Percentiles rank a stretch among this genome's conserved stretches.
phyloP scores from a whole-genome alignment of 768 basidiomycete species.

The Tricholomella constricta region DNA sequence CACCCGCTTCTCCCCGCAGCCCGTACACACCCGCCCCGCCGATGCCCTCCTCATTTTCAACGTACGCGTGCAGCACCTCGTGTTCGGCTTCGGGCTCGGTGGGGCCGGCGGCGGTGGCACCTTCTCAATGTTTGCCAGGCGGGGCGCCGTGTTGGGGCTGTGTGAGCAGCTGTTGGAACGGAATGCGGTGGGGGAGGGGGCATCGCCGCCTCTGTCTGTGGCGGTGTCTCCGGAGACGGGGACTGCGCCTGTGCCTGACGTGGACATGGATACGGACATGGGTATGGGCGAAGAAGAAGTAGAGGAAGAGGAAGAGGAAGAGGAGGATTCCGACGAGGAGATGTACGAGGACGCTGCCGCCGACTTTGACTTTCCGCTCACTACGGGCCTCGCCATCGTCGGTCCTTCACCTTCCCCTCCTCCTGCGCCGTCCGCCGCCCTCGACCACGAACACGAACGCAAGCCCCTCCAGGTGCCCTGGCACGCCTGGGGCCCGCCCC shows the following conservation, averaged over 20 bases:
- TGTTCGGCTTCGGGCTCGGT: too few species aligned
- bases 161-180: neutral
- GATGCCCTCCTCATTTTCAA: conserved; percentile 39
- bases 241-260: too few species aligned
- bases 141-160: conserved; percentile 25
- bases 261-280: too few species aligned
- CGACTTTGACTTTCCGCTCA: neutral
- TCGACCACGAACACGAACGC: too few species aligned
- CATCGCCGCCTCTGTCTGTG: too few species aligned
- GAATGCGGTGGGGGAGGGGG: neutral
- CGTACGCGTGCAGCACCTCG: conserved; percentile 25
- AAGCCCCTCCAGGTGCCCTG: too few species aligned
- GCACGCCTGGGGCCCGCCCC: conserved; percentile 33
- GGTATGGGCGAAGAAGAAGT: neutral
- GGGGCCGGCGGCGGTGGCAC: too few species aligned
- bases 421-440: neutral
- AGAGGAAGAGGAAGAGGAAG: neutral
- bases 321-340: neutral
- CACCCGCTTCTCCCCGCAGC: neutral
- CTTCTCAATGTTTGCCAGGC: conserved; percentile 40
- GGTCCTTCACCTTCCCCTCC: conserved; percentile 6
- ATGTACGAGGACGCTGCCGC: neutral
- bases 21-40: conserved; percentile 10
- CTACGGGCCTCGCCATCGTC: neutral
- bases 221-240: too few species aligned